These are phyloP conservation scores for Globisporangium carolinianum DNA, from an alignment of 352 stramenopile species.

Conservation along the genomic window DNA sequence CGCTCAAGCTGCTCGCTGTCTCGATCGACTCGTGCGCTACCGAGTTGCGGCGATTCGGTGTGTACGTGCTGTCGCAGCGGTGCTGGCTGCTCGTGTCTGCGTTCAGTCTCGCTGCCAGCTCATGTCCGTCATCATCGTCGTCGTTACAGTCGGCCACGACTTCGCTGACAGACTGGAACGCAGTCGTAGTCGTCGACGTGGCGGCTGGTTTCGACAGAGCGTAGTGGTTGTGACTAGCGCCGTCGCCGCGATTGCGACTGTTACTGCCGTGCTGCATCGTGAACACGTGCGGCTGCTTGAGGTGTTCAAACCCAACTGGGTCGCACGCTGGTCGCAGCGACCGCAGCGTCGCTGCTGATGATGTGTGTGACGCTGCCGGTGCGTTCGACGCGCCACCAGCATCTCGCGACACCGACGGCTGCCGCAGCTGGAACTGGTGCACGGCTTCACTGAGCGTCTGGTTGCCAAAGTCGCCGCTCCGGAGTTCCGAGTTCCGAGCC, in stretches of 20 bases:
- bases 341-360: background rate
- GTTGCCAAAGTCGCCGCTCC: conserved; percentile 60
- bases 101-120: conserved; percentile 2
- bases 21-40: conserved; percentile 8
- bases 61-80: background rate
- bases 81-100: background rate
- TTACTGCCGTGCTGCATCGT: conserved; percentile 1
- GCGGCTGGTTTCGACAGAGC: too few relatives aligned
- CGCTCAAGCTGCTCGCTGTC: conserved; percentile 11
- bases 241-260: background rate
- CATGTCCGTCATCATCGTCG: background rate
- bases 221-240: too few relatives aligned
- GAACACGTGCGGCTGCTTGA: conserved; percentile 5
- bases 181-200: background rate
- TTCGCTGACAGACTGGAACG: conserved; percentile 1
- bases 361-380: background rate
- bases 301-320: background rate
- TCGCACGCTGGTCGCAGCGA: background rate
- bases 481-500: conserved; percentile 11
- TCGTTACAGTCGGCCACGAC: background rate
- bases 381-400: background rate
- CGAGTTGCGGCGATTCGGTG: background rate
- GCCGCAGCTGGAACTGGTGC: conserved; percentile 36
- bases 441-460: conserved; percentile 59
- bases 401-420: conserved; percentile 6